These are phyloP conservation scores for Euptelea pleiosperma DNA, from an alignment of 164 flowering plant genomes.

Conservation along the genomic window DNA sequence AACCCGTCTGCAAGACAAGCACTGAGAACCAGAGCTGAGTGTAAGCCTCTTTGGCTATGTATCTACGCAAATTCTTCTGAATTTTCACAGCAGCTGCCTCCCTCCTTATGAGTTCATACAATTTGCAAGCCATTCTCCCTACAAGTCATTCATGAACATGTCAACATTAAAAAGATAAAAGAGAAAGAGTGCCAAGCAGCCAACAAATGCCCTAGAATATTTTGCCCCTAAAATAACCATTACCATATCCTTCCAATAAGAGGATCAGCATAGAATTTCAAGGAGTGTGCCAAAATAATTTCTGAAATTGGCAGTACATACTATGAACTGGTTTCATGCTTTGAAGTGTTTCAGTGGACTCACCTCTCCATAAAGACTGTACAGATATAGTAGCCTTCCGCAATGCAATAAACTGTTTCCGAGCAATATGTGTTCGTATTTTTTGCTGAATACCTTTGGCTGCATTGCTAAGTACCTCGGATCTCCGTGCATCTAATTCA, in stretches of 20 bases:
- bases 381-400: conserved; percentile 48
- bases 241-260: background rate
- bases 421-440: conserved; percentile 49
- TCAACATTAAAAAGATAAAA: background rate
- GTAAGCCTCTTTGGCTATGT: conserved; percentile 42
- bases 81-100: conserved; percentile 67
- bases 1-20: conserved; percentile 58
- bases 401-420: conserved; percentile 48
- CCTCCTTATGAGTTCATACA: conserved; percentile 40
- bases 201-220: background rate
- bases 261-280: background rate
- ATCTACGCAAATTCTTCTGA: conserved; percentile 59
- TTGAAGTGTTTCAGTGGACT: conserved; percentile 15
- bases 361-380: conserved; percentile 76
- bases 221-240: too few species aligned
- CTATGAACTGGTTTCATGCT: conserved; percentile 24
- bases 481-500: conserved; percentile 77
- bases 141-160: conserved; percentile 9
- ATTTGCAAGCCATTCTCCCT: conserved; percentile 66
- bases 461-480: conserved; percentile 47
- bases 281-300: background rate
- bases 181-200: background rate
- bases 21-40: conserved; percentile 32
- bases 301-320: too few species aligned
- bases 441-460: conserved; percentile 62